phyloP scores from a whole-genome alignment of 495 filamentous ascomycete genomes.

The Hypomontagnella monticulosa region DNA sequence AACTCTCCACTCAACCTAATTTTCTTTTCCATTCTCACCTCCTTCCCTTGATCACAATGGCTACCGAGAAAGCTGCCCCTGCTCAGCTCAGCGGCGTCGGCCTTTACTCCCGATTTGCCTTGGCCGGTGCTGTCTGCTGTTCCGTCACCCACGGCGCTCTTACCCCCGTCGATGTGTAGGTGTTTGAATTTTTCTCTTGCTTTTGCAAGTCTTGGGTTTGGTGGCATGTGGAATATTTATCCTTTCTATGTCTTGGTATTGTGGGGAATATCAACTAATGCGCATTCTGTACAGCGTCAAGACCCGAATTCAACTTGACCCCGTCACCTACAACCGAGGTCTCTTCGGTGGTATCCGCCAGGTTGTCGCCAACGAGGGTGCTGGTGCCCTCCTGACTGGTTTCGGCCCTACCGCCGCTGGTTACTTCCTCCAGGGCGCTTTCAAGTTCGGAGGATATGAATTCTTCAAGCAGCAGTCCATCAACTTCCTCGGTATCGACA shows the following conservation, averaged over 20 bases:
- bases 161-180: conserved; percentile 97
- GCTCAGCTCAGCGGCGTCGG: conserved; percentile 58
- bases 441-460: conserved; percentile 97
- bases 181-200: conserved; percentile 35
- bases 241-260: background rate
- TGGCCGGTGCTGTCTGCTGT: conserved; percentile 94
- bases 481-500: conserved; percentile 82
- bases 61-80: conserved; percentile 49
- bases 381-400: conserved; percentile 87
- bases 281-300: conserved; percentile 73
- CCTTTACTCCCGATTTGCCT: conserved; percentile 86
- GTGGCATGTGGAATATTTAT: no score
- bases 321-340: conserved; percentile 87
- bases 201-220: conserved; percentile 4
- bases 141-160: conserved; percentile 91
- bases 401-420: conserved; percentile 87
- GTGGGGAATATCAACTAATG: conserved; percentile 27
- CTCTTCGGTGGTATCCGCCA: conserved; percentile 87
- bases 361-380: conserved; percentile 85
- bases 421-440: conserved; percentile 93
- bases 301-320: conserved; percentile 94
- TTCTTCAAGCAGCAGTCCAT: conserved; percentile 95
- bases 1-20: conserved; percentile 49
- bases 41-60: conserved; percentile 40
- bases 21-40: conserved; percentile 20